These are phyloP conservation scores for Penicillium hesseltinei DNA, from an alignment of 2,329 filamentous ascomycete species.

Conservation along the genomic window DNA sequence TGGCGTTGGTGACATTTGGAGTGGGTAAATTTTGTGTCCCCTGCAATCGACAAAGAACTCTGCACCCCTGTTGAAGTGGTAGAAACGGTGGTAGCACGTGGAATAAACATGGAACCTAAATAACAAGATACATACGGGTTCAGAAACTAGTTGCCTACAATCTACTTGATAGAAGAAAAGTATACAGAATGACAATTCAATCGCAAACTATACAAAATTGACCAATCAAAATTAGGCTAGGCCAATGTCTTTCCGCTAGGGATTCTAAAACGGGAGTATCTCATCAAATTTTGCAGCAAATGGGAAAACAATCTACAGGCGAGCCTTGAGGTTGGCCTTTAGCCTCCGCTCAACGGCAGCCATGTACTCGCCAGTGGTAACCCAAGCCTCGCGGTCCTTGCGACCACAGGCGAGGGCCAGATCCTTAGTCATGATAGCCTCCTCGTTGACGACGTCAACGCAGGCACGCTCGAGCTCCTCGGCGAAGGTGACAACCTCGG, in stretches of 20 bases:
- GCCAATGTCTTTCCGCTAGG: background rate
- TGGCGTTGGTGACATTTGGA: background rate
- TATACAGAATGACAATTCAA: slow-evolving; percentile 7
- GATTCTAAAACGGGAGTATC: slow-evolving; percentile 17
- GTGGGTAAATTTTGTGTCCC: background rate
- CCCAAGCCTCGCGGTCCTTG: slow-evolving; percentile 78
- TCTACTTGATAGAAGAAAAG: background rate
- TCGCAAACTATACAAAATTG: slow-evolving; percentile 18
- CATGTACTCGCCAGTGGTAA: slow-evolving; percentile 89
- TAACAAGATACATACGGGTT: background rate
- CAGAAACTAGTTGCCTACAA: background rate
- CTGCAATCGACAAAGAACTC: background rate
- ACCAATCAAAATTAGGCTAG: slow-evolving; percentile 14
- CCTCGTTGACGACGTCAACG: slow-evolving; percentile 87
- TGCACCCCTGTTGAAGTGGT: background rate
- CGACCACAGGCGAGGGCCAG: slow-evolving; percentile 91
- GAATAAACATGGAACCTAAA: background rate
- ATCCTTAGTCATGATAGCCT: slow-evolving; percentile 99
- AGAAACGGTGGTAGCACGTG: background rate
- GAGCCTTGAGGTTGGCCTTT: slow-evolving; percentile 63
- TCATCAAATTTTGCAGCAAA: slow-evolving; percentile 11
- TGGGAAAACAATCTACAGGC: slow-evolving; percentile 29
- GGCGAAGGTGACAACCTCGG: slow-evolving; percentile 85
- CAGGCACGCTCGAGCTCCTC: slow-evolving; percentile 91
- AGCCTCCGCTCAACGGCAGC: slow-evolving; percentile 87